These are phyloP conservation scores for Sphagnum tenellum DNA, from an alignment of 225 moss, liverwort and hornwort genomes.

Conservation along the genomic window DNA sequence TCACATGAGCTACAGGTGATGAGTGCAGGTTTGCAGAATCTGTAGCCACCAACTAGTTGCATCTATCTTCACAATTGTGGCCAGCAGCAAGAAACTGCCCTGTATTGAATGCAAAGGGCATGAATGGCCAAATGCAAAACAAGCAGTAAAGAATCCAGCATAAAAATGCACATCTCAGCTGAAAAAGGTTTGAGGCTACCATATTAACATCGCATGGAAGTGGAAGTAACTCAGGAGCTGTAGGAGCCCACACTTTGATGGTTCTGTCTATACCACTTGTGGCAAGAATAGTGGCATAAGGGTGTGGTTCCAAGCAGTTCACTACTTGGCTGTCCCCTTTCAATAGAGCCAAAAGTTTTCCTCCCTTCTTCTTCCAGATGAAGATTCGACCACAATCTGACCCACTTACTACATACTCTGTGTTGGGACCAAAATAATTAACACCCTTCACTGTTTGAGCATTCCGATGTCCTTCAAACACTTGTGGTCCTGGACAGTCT, in stretches of 20 bases:
- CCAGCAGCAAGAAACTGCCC: no score
- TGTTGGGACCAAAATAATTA: conserved; percentile 84
- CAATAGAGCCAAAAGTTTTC: conserved; percentile 61
- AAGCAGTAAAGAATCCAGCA: no score
- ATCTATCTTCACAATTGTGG: not conserved
- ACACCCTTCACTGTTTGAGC: conserved; percentile 84
- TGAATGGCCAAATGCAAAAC: no score
- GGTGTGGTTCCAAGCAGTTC: conserved; percentile 90
- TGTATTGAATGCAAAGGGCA: no score
- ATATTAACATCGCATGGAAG: conserved; percentile 64
- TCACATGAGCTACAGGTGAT: not conserved
- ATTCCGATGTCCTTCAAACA: conserved; percentile 81
- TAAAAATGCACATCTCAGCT: not conserved
- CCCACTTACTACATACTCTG: conserved; percentile 83
- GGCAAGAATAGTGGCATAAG: conserved; percentile 62
- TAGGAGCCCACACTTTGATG: conserved; percentile 86
- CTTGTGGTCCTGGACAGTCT: conserved; percentile 37
- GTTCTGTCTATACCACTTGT: conserved; percentile 76
- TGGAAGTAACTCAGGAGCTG: conserved; percentile 34
- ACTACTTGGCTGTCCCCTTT: conserved; percentile 68
- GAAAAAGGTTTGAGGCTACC: conserved; percentile 17
- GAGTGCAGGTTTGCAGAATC: no score
- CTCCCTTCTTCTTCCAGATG: conserved; percentile 85
- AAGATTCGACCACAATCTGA: conserved; percentile 93
- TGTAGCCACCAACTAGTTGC: no score